phyloP scores from a whole-genome alignment of 163 green algal species.

The Scenedesmus sp. region DNA sequence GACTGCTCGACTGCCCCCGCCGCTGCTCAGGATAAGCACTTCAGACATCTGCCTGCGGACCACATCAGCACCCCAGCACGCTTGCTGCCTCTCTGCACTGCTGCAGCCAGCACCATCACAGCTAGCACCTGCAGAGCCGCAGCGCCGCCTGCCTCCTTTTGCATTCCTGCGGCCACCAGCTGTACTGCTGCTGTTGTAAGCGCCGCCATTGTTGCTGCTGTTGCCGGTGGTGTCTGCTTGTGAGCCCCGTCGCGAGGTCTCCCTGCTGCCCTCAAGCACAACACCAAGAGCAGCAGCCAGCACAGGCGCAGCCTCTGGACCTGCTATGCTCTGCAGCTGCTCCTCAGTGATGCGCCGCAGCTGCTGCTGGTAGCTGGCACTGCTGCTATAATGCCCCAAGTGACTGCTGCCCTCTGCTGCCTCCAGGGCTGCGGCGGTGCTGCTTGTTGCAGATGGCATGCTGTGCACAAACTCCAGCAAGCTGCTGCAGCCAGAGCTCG shows the following conservation, averaged over 20 bases:
- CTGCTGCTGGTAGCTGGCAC: neutral
- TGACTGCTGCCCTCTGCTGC: conserved; percentile 22
- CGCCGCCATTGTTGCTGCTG: neutral
- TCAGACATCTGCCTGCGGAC: neutral
- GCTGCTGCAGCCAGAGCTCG: conserved; percentile 48
- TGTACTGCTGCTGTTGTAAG: conserved; percentile 8
- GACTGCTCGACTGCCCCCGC: neutral
- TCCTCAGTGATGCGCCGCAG: conserved; percentile 26
- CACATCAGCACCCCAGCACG: neutral
- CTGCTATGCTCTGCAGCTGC: conserved; percentile 35
- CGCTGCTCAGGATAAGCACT: neutral
- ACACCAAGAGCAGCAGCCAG: conserved; percentile 31
- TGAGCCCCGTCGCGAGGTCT: neutral
- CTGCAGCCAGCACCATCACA: conserved; percentile 11
- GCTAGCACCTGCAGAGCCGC: neutral
- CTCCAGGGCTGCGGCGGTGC: neutral
- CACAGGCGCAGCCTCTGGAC: neutral
- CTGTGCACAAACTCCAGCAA: conserved; percentile 42
- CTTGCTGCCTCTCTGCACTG: neutral
- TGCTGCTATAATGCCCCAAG: neutral
- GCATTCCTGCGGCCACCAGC: neutral
- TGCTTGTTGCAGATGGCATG: neutral
- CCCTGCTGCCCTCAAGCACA: conserved; percentile 10
- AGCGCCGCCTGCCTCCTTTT: neutral
- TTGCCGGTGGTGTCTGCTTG: neutral